Base-by-base conservation (phyloP, 352 stramenopile genomes). In the Pilasporangium apinafurcum region DNA sequence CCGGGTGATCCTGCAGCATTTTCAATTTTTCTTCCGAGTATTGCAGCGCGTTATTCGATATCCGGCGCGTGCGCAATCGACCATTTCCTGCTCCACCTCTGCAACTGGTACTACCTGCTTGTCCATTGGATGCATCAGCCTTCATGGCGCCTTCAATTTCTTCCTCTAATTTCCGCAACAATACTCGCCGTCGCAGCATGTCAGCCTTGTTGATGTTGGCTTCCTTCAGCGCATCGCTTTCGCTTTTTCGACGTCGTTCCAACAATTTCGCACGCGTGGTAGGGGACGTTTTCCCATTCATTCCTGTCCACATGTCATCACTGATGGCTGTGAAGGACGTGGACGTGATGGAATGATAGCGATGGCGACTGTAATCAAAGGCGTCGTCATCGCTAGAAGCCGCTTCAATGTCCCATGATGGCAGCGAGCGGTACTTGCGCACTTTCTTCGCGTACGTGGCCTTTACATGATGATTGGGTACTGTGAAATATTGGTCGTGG, bases 121-220 rank as follows among this genome's bases (percentile, higher is more conserved):
- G 49, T 10, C 59, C 62, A 40, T 73, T 80, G n/a, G n/a, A n/a
- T n/a, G n/a, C n/a, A n/a, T n/a, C n/a, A 13, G 75, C 76, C 32
- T 83, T 68, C 26, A 86, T 79, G 6, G 76, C 72, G 10, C 73
- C 67, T 39, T 81, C 62, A 47, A 89, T 89, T 44, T 89, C 76
- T 36, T 81, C 57, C 31, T 89, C 76, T 2, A 89, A 57, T 36
- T 78, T 80, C n/a, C 75, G 66, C 10, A 89, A 60, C 33, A 67
- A 43, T 37, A 89, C 68, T 22, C 76, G 73, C 25, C 69, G 70
- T 2, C 70, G 70, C 24, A 89, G 47, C 64, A 84, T 77, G 38
- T 85, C 73, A 33, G 72, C 68, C 33, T 65, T 67, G 31, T 81
- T 59, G 2, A 80, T 36, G 31, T 59, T 80, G 24, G 59, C 60